A percentile compares a stretch with the other conserved stretches of the same genome.
These are phyloP conservation scores for Diaporthe humulicola DNA, from an alignment of 2,329 filamentous ascomycete species.

Conservation along the genomic window DNA sequence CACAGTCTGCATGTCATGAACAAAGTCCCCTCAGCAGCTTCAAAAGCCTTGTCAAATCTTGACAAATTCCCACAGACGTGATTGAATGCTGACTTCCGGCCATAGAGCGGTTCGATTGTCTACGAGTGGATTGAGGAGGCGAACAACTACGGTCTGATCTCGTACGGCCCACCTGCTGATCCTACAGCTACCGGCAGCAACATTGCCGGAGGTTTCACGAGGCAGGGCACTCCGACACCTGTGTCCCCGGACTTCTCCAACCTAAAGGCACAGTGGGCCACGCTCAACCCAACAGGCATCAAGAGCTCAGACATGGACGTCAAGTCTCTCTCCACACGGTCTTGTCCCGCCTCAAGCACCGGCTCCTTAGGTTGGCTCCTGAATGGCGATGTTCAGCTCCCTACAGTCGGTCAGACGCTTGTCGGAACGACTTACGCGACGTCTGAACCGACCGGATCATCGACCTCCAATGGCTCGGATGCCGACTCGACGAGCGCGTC, in stretches of 20 bases:
- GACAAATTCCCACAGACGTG: no score
- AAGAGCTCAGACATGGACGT: constrained; percentile 73
- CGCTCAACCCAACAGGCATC: constrained; percentile 77
- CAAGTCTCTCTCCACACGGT: constrained; percentile 71
- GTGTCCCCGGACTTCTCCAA: constrained; percentile 83
- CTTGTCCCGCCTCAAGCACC: constrained; percentile 78
- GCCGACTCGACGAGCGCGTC: constrained; percentile 46
- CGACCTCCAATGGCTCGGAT: not conserved
- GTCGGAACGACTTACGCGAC: constrained; percentile 45
- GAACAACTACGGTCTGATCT: constrained; percentile 86
- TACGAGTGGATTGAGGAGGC: constrained; percentile 92
- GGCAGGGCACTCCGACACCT: constrained; percentile 80
- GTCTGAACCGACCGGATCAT: constrained; percentile 37
- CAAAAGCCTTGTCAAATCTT: not conserved
- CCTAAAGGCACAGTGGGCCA: constrained; percentile 82
- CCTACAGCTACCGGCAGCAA: constrained; percentile 65
- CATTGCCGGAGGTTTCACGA: constrained; percentile 75
- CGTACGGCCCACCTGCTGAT: constrained; percentile 75
- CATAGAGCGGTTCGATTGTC: constrained; percentile 76
- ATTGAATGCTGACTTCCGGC: not conserved
- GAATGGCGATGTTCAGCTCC: constrained; percentile 76
- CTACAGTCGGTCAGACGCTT: constrained; percentile 72
- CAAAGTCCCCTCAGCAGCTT: not conserved
- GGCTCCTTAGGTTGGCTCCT: constrained; percentile 76
- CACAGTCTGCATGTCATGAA: not conserved